Base-by-base conservation (phyloP, 169 alveolate genomes). In the Cryptosporidium parvum region DNA sequence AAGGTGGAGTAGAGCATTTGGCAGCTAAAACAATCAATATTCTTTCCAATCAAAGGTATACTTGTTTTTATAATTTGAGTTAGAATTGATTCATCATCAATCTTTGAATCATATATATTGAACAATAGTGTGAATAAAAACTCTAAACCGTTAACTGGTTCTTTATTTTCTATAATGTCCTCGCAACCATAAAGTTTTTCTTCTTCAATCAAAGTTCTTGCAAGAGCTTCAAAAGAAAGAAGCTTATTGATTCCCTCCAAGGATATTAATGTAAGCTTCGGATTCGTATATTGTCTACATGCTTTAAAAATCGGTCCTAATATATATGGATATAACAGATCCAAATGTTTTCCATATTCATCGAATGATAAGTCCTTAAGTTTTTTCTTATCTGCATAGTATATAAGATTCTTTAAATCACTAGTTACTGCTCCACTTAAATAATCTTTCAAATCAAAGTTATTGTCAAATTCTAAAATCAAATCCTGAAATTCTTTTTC, bases 171-270 rank as follows among this genome's bases (percentile, higher is more conserved):
- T 21, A 3, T 23, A 31, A 53, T 45, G 0, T 7, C 71, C 21
- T 59, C 53, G 45, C 86, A 73, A 33, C 86, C 86, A 37, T 56
- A 56, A n/a, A 73, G 48, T 58, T 23, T 73, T n/a, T 39, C 31
- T 23, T 53, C 53, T 23, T 73, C 86, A 35, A 73, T 12, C 4
- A 23, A 73, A 31, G 21, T 73, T 7, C 44, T 35, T n/a, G 42
- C 26, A 14, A 73, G 70, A 1, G 31, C 21, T 33, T 73, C 70
- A 29, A 53, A 73, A 29, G 86, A 73, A 7, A 73, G 59, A 12
- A 73, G 70, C 51, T 73, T 73, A 21, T 73, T 70, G 33, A 73
- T 73, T 18, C 86, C 86, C n/a, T 73, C 86, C n/a, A 73, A 42
- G 29, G 86, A 35, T 26, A 73, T 73, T 37, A 52, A 1, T 23